Evolutionary conservation across 1,284 basidiomycete genomes (phyloP).

Genomic region (Athelia psychrophila): DNA sequence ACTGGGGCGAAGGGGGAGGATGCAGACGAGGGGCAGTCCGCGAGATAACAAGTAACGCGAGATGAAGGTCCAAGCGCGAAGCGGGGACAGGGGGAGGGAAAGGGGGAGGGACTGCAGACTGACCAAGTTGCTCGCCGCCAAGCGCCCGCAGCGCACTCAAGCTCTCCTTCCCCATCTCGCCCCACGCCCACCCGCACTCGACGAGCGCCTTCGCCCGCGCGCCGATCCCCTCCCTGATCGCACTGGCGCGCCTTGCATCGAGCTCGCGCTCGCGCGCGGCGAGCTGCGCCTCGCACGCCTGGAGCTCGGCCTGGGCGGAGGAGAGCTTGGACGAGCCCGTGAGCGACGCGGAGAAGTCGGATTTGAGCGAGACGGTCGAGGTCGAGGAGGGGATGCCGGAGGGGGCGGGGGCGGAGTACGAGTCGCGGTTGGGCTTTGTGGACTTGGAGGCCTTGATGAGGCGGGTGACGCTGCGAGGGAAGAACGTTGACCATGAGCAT

Average conservation of each 20-base stretch:
- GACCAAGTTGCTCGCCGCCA: constrained; percentile 3
- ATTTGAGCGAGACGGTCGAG: constrained; percentile 30
- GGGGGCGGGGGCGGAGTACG: constrained; percentile 29
- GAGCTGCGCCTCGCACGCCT: constrained; percentile 74
- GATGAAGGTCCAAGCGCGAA: too few species aligned
- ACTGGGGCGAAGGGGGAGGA: not conserved
- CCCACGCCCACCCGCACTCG: constrained; percentile 66
- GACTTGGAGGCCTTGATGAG: constrained; percentile 73
- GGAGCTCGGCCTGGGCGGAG: constrained; percentile 67
- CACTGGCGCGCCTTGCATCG: constrained; percentile 42
- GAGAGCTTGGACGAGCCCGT: constrained; percentile 46
- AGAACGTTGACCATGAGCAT: not conserved
- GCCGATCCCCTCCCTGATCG: constrained; percentile 59
- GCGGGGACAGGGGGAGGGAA: too few species aligned
- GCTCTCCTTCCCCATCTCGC: constrained; percentile 59
- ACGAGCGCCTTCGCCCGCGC: constrained; percentile 60
- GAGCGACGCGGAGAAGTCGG: constrained; percentile 26
- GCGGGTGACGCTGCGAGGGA: constrained; percentile 56
- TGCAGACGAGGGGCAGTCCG: too few species aligned
- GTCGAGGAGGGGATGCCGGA: constrained; percentile 28
- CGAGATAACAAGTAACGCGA: too few species aligned
- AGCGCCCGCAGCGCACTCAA: constrained; percentile 27
- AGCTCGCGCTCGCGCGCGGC: constrained; percentile 65
- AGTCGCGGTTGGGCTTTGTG: constrained; percentile 44
- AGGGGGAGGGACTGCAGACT: too few species aligned